phyloP scores from a whole-genome alignment of 1,284 basidiomycete genomes.

The Tremellales sp. region DNA sequence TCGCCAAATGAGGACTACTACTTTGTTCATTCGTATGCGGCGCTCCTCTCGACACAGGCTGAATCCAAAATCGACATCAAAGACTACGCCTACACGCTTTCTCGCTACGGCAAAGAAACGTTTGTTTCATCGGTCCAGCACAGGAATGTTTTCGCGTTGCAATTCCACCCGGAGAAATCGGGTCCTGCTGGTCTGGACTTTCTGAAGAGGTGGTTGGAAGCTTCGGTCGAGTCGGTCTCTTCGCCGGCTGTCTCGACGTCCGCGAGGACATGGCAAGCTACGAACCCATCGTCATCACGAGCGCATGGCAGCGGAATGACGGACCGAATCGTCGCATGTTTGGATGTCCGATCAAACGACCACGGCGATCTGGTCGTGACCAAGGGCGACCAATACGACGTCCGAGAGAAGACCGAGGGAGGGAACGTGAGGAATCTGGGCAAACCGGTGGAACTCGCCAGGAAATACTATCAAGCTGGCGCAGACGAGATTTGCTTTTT shows the following conservation, averaged over 20 bases:
- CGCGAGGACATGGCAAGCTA: constrained; percentile 19
- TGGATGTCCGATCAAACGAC: constrained; percentile 97
- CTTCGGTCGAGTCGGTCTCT: constrained; percentile 39
- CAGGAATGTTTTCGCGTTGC: constrained; percentile 86
- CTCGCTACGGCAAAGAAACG: constrained; percentile 90
- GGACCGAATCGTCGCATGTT: constrained; percentile 93
- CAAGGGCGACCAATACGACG: constrained; percentile 99
- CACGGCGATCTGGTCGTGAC: constrained; percentile 96
- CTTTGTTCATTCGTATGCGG: constrained; percentile 93
- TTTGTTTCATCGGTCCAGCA: constrained; percentile 82
- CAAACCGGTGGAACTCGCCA: constrained; percentile 90
- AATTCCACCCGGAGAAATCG: constrained; percentile 99
- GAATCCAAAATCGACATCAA: constrained; percentile 48
- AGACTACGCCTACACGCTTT: constrained; percentile 77
- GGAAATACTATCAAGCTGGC: constrained; percentile 79
- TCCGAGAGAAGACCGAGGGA: constrained; percentile 72
- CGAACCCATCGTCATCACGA: constrained; percentile 33
- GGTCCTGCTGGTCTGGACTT: constrained; percentile 83
- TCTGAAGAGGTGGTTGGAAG: constrained; percentile 76
- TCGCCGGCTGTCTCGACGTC: constrained; percentile 11
- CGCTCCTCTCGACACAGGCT: constrained; percentile 52
- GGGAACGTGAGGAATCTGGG: constrained; percentile 94
- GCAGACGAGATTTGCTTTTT: constrained; percentile 97
- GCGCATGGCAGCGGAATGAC: constrained; percentile 65
- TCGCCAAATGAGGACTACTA: constrained; percentile 74